Conservation (phyloP, 192 early-diverging fungal genomes). For the Mortierella alpina region DNA sequence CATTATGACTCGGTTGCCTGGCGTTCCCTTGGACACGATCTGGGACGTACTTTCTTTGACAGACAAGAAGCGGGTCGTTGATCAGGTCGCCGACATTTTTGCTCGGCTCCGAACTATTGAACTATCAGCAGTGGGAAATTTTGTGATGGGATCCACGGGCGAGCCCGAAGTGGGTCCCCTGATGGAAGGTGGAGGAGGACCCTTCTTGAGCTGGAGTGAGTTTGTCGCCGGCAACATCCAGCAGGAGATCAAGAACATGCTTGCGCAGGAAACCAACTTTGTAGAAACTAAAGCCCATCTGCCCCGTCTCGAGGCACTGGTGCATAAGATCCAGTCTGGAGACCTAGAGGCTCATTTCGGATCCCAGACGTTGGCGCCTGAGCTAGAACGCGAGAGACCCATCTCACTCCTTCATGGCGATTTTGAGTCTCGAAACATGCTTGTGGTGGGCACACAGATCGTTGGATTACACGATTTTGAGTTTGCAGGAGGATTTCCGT, state of each 20-base stretch:
- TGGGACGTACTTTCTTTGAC: constrained; percentile 20
- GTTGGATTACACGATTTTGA: constrained; percentile 41
- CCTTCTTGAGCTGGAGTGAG: constrained; percentile 25
- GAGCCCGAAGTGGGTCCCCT: constrained; percentile 24
- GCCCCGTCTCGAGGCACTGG: constrained; percentile 24
- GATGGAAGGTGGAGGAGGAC: constrained; percentile 47
- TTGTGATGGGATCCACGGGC: constrained; percentile 4
- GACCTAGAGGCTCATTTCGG: constrained; percentile 27
- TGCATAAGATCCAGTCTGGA: constrained; percentile 23
- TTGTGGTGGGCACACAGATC: constrained; percentile 31
- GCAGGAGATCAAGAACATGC: constrained; percentile 18
- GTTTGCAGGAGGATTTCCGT: constrained; percentile 46
- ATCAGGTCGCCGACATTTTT: constrained; percentile 27
- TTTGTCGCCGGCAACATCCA: constrained; percentile 31
- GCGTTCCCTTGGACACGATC: constrained; percentile 38
- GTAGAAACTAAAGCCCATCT: neutral
- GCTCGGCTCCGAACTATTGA: constrained; percentile 23
- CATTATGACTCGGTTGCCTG: constrained; percentile 41
- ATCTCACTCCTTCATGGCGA: constrained; percentile 42
- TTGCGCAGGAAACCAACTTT: neutral
- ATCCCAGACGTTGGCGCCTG: neutral
- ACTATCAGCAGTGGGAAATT: constrained; percentile 26
- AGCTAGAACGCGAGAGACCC: neutral
- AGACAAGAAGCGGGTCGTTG: constrained; percentile 26
- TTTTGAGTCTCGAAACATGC: constrained; percentile 36